phyloP scores from a whole-genome alignment of 2,329 filamentous ascomycete species.

The Magnaporthiopsis rhizophila region DNA sequence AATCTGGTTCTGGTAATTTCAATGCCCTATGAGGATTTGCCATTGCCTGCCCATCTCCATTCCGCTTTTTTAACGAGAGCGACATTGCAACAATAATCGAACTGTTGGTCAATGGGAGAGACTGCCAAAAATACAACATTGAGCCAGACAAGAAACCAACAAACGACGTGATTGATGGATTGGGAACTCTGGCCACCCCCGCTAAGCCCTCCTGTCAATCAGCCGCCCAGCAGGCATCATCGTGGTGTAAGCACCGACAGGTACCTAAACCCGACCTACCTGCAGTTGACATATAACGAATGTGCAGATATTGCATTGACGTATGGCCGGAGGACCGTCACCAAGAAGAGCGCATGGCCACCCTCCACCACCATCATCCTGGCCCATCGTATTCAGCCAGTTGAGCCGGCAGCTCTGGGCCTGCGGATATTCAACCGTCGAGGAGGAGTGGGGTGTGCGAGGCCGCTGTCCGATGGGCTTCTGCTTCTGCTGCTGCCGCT shows the following conservation, averaged over 20 bases:
- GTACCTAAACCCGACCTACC: background rate
- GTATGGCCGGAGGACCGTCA: background rate
- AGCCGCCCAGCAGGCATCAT: too few species aligned
- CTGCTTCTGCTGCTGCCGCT: background rate
- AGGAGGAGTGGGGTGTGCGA: background rate
- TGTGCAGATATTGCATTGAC: background rate
- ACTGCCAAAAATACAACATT: too few species aligned
- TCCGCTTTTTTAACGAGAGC: background rate
- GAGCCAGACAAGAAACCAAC: too few species aligned
- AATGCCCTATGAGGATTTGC: background rate
- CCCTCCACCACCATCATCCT: background rate
- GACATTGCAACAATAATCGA: background rate
- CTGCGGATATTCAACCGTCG: constrained; percentile 1
- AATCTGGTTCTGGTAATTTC: background rate
- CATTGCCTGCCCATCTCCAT: too few species aligned
- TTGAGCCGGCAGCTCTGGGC: background rate
- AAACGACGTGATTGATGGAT: too few species aligned
- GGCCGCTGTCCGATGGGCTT: background rate
- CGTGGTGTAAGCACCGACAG: background rate
- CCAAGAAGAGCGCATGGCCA: background rate
- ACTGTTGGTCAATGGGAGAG: background rate
- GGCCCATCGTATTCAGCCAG: background rate
- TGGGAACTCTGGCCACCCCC: too few species aligned
- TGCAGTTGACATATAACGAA: background rate
- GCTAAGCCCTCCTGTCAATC: too few species aligned